Evolutionary conservation across 164 flowering plant genomes (phyloP).

Genomic region (Nelumbo lutea): DNA sequence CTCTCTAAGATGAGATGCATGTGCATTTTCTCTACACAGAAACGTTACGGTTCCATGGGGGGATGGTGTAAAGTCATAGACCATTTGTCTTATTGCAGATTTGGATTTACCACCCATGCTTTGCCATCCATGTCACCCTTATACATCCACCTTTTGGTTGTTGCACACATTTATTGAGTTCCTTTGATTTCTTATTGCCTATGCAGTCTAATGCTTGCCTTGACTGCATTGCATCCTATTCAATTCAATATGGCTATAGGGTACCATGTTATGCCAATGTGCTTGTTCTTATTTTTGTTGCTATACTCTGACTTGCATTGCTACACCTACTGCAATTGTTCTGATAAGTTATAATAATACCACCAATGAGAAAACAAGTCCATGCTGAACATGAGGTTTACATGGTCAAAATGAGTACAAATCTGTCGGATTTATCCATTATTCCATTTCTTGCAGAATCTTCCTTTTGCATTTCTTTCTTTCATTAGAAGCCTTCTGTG

Average conservation of each 20-base stretch:
- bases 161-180: too few species aligned
- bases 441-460: slow-evolving; percentile 1
- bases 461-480: neutral
- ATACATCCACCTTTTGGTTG: too few species aligned
- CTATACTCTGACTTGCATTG: neutral
- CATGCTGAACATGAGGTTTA: neutral
- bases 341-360: neutral
- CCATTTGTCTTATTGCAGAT: too few species aligned
- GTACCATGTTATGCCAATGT: neutral
- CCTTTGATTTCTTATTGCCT: too few species aligned
- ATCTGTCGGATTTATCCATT: neutral
- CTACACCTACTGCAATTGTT: neutral
- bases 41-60: too few species aligned
- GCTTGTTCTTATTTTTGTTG: neutral
- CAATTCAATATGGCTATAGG: neutral
- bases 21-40: too few species aligned
- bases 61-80: too few species aligned
- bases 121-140: too few species aligned
- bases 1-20: too few species aligned
- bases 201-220: too few species aligned
- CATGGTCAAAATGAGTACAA: neutral
- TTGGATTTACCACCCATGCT: too few species aligned
- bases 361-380: neutral
- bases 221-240: too few species aligned
- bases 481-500: neutral